These are phyloP conservation scores for Sporisorium exsertum DNA, from an alignment of 1,284 basidiomycete species.

Conservation along the genomic window DNA sequence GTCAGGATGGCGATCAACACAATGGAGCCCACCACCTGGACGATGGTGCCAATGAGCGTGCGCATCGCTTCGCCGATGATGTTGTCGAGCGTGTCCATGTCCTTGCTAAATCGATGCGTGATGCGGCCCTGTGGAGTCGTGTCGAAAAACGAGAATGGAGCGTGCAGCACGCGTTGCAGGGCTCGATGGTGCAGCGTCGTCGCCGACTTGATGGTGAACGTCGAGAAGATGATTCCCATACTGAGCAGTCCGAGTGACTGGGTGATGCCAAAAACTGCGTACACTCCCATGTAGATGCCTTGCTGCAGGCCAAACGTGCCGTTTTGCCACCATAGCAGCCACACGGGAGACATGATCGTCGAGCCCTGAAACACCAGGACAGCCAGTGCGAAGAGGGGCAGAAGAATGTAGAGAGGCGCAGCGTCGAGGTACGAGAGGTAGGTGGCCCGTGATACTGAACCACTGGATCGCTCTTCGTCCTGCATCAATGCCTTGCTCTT, in stretches of 20 bases:
- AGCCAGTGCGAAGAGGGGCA: constrained; percentile 29
- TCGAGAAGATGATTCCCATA: constrained; percentile 43
- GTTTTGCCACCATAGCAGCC: constrained; percentile 46
- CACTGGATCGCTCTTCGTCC: constrained; percentile 29
- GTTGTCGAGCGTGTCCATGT: constrained; percentile 69
- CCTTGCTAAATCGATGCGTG: constrained; percentile 55
- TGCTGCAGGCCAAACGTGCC: constrained; percentile 15
- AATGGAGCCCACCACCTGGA: constrained; percentile 79
- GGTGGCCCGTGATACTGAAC: constrained; percentile 29
- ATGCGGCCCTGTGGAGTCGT: constrained; percentile 54
- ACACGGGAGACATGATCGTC: constrained; percentile 43
- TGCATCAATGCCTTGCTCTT: constrained; percentile 32
- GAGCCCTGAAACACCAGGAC: constrained; percentile 42
- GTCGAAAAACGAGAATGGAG: constrained; percentile 55
- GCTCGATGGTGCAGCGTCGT: constrained; percentile 34
- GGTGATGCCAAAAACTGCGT: constrained; percentile 37
- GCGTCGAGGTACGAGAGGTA: constrained; percentile 40
- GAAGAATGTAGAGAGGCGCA: constrained; percentile 19
- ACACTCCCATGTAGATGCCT: constrained; percentile 51
- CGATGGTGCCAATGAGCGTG: constrained; percentile 78
- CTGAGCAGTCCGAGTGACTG: constrained; percentile 43
- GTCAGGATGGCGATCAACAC: constrained; percentile 81
- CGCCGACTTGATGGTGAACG: constrained; percentile 36
- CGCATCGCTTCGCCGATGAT: constrained; percentile 77
- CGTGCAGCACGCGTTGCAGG: constrained; percentile 35